Evolutionary conservation across 345 rosid species (phyloP), one percentile per base, ranked within the genome.

Genomic region (Abelmoschus esculentus): DNA sequence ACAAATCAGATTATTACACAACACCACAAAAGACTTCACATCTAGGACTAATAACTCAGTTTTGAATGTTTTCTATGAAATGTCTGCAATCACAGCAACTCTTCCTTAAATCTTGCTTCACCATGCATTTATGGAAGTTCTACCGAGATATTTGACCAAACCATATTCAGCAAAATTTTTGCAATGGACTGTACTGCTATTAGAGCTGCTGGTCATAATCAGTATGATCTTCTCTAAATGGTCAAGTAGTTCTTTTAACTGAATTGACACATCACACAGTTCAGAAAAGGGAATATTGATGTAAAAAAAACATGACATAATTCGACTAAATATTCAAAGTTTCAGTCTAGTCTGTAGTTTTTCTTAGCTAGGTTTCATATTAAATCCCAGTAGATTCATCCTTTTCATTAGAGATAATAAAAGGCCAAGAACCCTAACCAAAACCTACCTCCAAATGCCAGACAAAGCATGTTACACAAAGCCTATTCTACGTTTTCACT

Each of bases 391-490:
- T 63, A 47, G 67, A 26, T 15, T 52, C 7, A 40, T 38, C n/a
- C 10, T 47, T 40, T 42, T 19, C 52, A 63, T 19, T 18, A 11
- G 7, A 40, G 31, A 11, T 19, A 19, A 63, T 63, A 7, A 63
- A 18, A 62, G 67, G 11, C 5, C 52, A 46, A 46, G 50, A 46
- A 5, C 52, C 32, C 67, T 19, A 63, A n/a, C 67, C 52, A 40
- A 46, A 62, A 10, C 50, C 26, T 62, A 62, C 31, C 0, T 42
- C 42, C 34, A 64, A 64, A 42, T 40, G 53, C 67, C 44, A 12
- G 67, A 42, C 53, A 19, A 42, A 63, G 67, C 53, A 19, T 42
- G 53, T 42, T 63, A 17, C 52, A 63, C 52, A 63, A 63, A 63
- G 52, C 67, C 67, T 63, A 19, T 40, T 64, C 53, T 42, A 64